Percentiles rank a stretch among this genome's conserved stretches.
These are phyloP conservation scores for Cubamyces lactineus DNA, from an alignment of 768 basidiomycete genomes.

Conservation along the genomic window DNA sequence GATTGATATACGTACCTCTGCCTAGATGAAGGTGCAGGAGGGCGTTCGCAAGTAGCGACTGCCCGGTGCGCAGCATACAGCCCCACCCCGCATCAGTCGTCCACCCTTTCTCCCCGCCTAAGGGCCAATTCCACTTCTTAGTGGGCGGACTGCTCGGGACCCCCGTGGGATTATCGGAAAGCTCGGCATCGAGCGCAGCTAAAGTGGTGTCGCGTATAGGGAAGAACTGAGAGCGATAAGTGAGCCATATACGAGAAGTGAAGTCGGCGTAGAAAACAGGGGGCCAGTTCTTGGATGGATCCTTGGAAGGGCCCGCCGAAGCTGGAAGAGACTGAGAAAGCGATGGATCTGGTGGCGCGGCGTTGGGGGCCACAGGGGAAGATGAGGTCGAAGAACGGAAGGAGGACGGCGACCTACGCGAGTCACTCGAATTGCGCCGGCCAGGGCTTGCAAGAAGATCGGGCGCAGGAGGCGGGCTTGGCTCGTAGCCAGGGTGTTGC, in stretches of 20 bases:
- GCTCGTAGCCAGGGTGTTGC: conserved; percentile 75
- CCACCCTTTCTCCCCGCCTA: conserved; percentile 74
- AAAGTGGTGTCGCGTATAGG: conserved; percentile 73
- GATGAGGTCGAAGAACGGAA: conserved; percentile 50
- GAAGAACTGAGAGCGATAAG: conserved; percentile 86
- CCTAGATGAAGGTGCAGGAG: conserved; percentile 77
- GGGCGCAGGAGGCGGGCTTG: conserved; percentile 32
- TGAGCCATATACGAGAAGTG: conserved; percentile 85
- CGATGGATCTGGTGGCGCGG: conserved; percentile 32
- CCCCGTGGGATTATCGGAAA: conserved; percentile 24
- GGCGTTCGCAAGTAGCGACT: conserved; percentile 80
- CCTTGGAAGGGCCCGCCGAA: conserved; percentile 36
- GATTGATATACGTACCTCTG: conserved; percentile 52
- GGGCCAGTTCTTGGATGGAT: conserved; percentile 68
- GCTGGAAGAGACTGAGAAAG: conserved; percentile 43
- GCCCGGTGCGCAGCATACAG: conserved; percentile 89
- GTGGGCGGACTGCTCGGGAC: conserved; percentile 43
- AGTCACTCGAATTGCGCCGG: conserved; percentile 43
- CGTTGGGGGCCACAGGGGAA: conserved; percentile 37
- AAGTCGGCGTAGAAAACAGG: conserved; percentile 88
- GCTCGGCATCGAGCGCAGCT: conserved; percentile 44
- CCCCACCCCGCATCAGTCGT: conserved; percentile 89
- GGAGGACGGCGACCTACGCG: conserved; percentile 47
- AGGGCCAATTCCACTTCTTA: conserved; percentile 66
- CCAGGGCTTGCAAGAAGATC: conserved; percentile 35